These are phyloP conservation scores for Stachybotrys chartarum DNA, from an alignment of 2,329 filamentous ascomycete genomes.

Conservation along the genomic window DNA sequence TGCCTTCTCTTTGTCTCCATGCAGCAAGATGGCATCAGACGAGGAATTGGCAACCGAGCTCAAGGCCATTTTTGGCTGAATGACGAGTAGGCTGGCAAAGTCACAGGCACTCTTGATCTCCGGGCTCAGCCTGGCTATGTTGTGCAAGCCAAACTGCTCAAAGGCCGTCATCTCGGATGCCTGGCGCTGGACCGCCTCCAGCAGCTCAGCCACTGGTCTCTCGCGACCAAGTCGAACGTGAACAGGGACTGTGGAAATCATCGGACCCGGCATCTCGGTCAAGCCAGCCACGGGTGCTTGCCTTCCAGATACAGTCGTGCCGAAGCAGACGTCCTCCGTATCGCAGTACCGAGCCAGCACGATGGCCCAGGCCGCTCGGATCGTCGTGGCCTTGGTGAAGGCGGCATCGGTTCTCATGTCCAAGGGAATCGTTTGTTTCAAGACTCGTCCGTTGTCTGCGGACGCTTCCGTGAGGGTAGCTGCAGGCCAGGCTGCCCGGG, in stretches of 20 bases:
- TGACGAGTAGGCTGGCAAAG: not conserved
- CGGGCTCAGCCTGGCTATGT: not conserved
- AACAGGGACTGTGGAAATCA: conserved; percentile 21
- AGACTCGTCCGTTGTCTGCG: not conserved
- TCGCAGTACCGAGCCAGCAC: conserved; percentile 12
- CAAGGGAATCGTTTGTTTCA: not conserved
- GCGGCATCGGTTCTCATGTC: not conserved
- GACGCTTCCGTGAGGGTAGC: not conserved
- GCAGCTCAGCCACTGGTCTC: not conserved
- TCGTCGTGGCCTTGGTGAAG: conserved; percentile 10
- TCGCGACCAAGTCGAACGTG: not conserved
- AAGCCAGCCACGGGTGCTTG: conserved; percentile 16
- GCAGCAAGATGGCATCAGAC: not conserved
- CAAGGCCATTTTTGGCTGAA: not conserved
- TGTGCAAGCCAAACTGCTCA: not conserved
- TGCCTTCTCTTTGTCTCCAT: not conserved
- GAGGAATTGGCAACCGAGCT: not conserved
- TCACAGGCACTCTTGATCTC: not conserved
- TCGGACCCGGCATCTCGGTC: conserved; percentile 18
- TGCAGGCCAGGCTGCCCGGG: not conserved
- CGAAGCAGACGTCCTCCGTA: conserved; percentile 16
- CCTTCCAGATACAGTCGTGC: conserved; percentile 18
- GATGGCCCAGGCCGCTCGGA: conserved; percentile 18
- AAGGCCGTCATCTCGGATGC: not conserved
- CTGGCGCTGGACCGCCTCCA: not conserved